Percentiles rank a stretch among this genome's conserved stretches.
Evolutionary conservation across 2,329 filamentous ascomycete genomes (phyloP).

Genomic region (Neopestalotiopsis rosae): DNA sequence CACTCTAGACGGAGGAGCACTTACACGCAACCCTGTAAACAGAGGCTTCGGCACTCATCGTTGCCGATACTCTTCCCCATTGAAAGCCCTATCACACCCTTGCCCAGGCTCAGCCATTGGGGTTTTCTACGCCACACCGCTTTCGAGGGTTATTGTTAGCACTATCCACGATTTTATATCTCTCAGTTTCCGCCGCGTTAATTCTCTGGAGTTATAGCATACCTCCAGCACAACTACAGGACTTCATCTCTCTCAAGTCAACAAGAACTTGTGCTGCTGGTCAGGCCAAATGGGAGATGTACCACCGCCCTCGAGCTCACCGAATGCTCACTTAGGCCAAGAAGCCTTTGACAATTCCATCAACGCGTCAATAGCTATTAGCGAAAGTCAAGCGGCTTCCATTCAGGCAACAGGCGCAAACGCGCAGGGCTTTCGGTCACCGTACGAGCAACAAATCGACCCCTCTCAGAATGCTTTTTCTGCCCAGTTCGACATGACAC

Average conservation of each 20-base stretch:
- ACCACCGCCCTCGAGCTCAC: constrained; percentile 28
- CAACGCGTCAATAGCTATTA: constrained; percentile 29
- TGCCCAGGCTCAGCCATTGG: constrained; percentile 14
- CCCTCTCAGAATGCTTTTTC: constrained; percentile 45
- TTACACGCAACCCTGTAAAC: constrained; percentile 11
- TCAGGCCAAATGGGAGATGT: constrained; percentile 40
- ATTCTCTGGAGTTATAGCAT: not conserved
- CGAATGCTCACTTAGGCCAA: constrained; percentile 24
- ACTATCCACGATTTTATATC: constrained; percentile 12
- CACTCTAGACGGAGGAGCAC: constrained; percentile 7
- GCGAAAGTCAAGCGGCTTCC: constrained; percentile 27
- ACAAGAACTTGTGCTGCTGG: constrained; percentile 5
- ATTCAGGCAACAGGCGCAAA: constrained; percentile 25
- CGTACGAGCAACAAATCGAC: constrained; percentile 38
- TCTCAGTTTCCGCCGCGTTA: constrained; percentile 1
- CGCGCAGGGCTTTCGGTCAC: constrained; percentile 32
- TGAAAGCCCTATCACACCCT: constrained; percentile 5
- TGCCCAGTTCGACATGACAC: constrained; percentile 48
- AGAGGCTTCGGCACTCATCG: constrained; percentile 5
- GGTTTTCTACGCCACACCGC: constrained; percentile 17
- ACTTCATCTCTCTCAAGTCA: not conserved
- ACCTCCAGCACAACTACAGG: constrained; percentile 17
- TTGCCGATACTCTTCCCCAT: constrained; percentile 12
- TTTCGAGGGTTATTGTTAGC: constrained; percentile 16
- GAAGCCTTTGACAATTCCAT: constrained; percentile 24